Conservation (phyloP, 306 rosid species). For the Sindora glabra region DNA sequence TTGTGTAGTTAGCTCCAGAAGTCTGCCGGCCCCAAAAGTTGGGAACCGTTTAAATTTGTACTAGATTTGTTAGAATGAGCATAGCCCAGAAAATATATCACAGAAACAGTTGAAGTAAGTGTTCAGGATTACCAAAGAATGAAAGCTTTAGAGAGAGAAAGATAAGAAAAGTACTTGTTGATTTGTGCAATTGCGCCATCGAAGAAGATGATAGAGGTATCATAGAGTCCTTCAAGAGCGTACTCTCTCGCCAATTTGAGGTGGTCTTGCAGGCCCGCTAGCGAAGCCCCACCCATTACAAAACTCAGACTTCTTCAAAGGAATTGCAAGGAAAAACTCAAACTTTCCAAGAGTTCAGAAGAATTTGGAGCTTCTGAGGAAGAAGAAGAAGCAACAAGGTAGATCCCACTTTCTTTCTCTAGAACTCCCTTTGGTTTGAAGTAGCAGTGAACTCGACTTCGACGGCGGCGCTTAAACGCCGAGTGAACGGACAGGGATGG, state of each 20-base stretch:
- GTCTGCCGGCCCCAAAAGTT: too few species aligned
- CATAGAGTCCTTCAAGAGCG: conserved; percentile 89
- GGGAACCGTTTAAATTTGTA: too few species aligned
- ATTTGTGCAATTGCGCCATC: conserved; percentile 97
- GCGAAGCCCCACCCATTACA: conserved; percentile 52
- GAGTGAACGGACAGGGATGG: not conserved
- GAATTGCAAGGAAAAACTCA: not conserved
- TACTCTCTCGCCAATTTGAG: conserved; percentile 88
- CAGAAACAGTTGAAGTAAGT: too few species aligned
- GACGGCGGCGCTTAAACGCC: conserved; percentile 35
- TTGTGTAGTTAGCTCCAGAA: too few species aligned
- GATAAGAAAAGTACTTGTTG: conserved; percentile 58
- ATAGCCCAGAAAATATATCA: too few species aligned
- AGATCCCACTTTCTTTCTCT: not conserved
- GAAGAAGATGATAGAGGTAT: conserved; percentile 88
- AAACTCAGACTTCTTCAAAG: not conserved
- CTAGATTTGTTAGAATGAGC: too few species aligned
- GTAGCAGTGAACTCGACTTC: conserved; percentile 6
- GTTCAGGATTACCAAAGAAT: too few species aligned
- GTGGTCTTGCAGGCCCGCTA: conserved; percentile 83
- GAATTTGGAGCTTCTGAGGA: not conserved
- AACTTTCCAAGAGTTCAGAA: not conserved
- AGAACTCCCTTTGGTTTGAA: not conserved
- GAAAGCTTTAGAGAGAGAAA: not conserved
- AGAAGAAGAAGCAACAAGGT: not conserved